Evolutionary conservation across 108 stramenopile genomes (phyloP).

Genomic region (Cyclotella kingstonii): DNA sequence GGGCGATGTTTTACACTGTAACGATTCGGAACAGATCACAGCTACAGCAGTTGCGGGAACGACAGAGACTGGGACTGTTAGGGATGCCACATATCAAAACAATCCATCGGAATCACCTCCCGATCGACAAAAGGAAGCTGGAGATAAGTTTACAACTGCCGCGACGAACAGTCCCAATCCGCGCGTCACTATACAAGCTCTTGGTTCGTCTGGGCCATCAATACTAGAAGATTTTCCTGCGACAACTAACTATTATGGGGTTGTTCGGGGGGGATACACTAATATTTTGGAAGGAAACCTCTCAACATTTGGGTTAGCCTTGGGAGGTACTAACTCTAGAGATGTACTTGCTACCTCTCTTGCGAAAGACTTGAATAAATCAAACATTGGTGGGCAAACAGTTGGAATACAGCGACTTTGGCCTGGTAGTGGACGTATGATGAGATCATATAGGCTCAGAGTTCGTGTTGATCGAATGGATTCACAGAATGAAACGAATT

Average conservation of each 20-base stretch:
- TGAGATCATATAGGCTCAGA: conserved; percentile 66
- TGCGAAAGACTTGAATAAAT: conserved; percentile 26
- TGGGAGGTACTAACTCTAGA: conserved; percentile 11
- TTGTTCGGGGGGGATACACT: not conserved
- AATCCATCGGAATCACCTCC: no score
- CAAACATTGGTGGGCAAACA: conserved; percentile 25
- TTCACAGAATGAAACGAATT: conserved; percentile 14
- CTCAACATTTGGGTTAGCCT: conserved; percentile 3
- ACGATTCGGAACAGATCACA: no score
- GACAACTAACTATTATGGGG: not conserved
- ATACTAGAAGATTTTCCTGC: conserved; percentile 1
- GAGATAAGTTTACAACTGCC: not conserved
- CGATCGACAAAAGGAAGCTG: no score
- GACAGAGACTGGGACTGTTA: no score
- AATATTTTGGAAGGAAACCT: not conserved
- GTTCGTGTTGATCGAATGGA: conserved; percentile 46
- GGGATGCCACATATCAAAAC: no score
- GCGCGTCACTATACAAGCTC: conserved; percentile 15
- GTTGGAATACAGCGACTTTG: conserved; percentile 23
- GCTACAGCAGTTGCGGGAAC: no score
- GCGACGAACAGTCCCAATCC: conserved; percentile 7
- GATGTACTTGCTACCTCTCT: conserved; percentile 30
- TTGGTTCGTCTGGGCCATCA: conserved; percentile 2
- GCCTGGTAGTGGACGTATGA: conserved; percentile 81
- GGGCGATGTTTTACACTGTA: no score